Percentiles rank a stretch among this genome's conserved stretches.
Conservation (phyloP, 2,329 filamentous ascomycete genomes). For the Penicillium polonicum region DNA sequence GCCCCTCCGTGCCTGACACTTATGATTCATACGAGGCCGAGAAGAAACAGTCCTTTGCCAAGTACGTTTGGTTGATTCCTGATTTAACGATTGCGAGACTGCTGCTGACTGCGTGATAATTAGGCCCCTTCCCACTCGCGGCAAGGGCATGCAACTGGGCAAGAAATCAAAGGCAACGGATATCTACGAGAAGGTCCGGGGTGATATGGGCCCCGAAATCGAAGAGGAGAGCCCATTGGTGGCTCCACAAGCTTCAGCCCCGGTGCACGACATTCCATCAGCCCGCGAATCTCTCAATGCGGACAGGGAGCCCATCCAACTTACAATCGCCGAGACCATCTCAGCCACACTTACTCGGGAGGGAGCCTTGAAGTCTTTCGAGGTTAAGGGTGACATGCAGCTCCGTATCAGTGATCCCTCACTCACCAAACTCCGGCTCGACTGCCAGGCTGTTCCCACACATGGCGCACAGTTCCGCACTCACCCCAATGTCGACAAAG, state of each 20-base stretch:
- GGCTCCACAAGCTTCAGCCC: slow-evolving; percentile 53
- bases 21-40: slow-evolving; percentile 96
- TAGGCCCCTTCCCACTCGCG: slow-evolving; percentile 65
- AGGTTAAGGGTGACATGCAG: slow-evolving; percentile 88
- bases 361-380: slow-evolving; percentile 79
- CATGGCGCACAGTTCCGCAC: slow-evolving; percentile 90
- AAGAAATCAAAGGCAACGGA: slow-evolving; percentile 98
- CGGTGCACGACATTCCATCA: slow-evolving; percentile 52
- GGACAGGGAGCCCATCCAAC: slow-evolving; percentile 81
- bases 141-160: slow-evolving; percentile 98
- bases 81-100: background rate
- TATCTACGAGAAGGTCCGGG: slow-evolving; percentile 93
- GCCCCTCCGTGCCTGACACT: slow-evolving; percentile 71
- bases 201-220: slow-evolving; percentile 82
- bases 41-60: slow-evolving; percentile 88
- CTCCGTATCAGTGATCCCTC: slow-evolving; percentile 85
- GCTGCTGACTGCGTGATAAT: slow-evolving; percentile 43
- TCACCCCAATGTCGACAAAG: slow-evolving; percentile 93
- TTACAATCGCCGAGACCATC: slow-evolving; percentile 87
- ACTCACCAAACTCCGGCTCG: slow-evolving; percentile 88
- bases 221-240: slow-evolving; percentile 73
- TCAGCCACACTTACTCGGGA: slow-evolving; percentile 85
- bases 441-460: slow-evolving; percentile 70
- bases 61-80: slow-evolving; percentile 53
- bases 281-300: slow-evolving; percentile 63